Evolutionary conservation across 164 flowering plant species (phyloP).

Genomic region (Santalum album): DNA sequence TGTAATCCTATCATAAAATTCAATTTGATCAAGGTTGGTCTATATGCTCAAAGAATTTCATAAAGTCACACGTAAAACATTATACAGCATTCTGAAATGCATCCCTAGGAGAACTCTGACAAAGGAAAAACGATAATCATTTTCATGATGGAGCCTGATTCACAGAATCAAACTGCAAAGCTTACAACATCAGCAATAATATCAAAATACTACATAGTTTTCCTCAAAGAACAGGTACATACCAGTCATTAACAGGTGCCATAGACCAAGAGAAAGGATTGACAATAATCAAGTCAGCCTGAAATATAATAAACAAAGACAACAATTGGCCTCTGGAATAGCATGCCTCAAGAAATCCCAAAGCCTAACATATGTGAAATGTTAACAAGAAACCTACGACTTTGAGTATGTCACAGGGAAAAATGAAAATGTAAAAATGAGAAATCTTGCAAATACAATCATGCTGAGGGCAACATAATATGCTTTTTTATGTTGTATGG

Average conservation of each 20-base stretch:
- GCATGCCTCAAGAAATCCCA: slow-evolving; percentile 2
- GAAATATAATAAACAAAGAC: slow-evolving; percentile 8
- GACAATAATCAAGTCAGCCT: slow-evolving; percentile 77
- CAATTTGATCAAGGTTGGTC: no score
- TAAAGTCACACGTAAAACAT: no score
- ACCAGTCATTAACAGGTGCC: slow-evolving; percentile 83
- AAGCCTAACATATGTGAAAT: background rate
- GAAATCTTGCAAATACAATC: no score
- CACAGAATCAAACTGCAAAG: background rate
- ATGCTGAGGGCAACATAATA: no score
- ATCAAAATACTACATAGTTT: background rate
- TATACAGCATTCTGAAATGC: no score
- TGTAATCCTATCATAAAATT: no score
- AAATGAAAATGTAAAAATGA: no score
- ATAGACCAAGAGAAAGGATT: slow-evolving; percentile 81
- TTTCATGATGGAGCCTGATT: background rate
- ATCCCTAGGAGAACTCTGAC: no score
- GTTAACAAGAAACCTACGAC: no score
- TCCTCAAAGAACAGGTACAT: slow-evolving; percentile 6
- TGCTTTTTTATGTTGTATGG: no score
- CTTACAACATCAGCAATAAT: background rate
- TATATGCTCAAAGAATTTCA: no score
- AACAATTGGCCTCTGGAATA: slow-evolving; percentile 4
- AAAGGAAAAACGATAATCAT: background rate
- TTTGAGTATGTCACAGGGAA: no score